Base-by-base conservation (phyloP, 495 filamentous ascomycete genomes). In the Polyplosphaeria fusca region DNA sequence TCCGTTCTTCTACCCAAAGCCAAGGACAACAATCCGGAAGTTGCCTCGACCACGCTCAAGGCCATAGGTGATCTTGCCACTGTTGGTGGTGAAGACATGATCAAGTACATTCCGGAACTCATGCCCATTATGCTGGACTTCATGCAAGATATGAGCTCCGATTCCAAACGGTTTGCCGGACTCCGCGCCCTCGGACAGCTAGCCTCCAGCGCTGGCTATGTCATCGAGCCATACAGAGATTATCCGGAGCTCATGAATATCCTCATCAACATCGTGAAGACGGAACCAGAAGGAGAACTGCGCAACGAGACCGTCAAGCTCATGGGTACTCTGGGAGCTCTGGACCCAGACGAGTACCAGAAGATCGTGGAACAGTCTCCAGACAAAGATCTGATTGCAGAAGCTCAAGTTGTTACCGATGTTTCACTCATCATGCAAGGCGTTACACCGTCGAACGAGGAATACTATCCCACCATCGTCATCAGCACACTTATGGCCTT, bases 351-450 rank as follows among this genome's bases (percentile, higher is more conserved):
- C 72, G 94, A 89, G 65, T 89, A 97, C 69, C 92, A 96, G 52
- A 70, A 73, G 43, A 64, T 73, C 11, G 46, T 71, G 27, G 71
- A 86, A 63, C 74, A 78, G 52, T 80, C 81, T 13, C 83, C 83
- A 0, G 83, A 87, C 58, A 77, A 75, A 50, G 77, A 85, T 61
- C 76, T 81, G 11, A 76, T 77, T 18, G 76, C 78, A 24, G 84
- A 88, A 65, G 77, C 82, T 5, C 80, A 87, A 55, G 75, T 76
- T 24, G 81, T 93, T 49, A 94, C 91, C 13, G 93, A 99, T 74
- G 94, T 99, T 44, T 91, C 90, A 13, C 77, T 99, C 19, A 95
- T 99, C 74, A 97, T 99, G 91, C 86, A 86, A 57, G 91, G 93
- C 11, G 79, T 96, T n/a, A 96, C 91, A 1, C 94, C 93, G 2